phyloP scores from a whole-genome alignment of 768 basidiomycete genomes.

The Fibroporia radiculosa region DNA sequence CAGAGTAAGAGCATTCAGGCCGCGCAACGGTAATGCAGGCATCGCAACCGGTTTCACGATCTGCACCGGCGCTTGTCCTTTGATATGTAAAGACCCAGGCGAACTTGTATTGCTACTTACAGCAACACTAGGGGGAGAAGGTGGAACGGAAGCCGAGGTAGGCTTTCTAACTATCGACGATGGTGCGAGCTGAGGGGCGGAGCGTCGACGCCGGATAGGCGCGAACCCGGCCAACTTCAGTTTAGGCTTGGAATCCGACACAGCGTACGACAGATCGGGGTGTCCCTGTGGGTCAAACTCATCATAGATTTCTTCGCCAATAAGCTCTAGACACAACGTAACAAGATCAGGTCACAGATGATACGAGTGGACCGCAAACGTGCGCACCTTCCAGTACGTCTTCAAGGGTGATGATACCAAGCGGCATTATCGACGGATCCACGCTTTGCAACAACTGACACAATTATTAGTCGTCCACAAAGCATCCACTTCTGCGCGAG shows the following conservation, averaged over 20 bases:
- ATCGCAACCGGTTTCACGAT: conserved; percentile 16
- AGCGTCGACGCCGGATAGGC: conserved; percentile 2
- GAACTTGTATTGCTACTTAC: not conserved
- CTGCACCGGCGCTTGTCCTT: conserved; percentile 5
- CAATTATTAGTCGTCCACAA: not conserved
- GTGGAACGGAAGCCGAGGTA: not conserved
- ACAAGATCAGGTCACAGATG: not conserved
- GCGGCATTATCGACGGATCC: conserved; percentile 75
- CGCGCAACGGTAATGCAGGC: conserved; percentile 11
- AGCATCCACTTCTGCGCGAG: not conserved
- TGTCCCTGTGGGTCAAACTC: conserved; percentile 77
- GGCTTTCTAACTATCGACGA: not conserved
- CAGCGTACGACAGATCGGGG: conserved; percentile 20
- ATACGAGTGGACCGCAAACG: no score
- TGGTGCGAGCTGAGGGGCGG: conserved; percentile 14
- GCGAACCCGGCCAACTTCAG: not conserved
- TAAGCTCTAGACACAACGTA: conserved; percentile 63
- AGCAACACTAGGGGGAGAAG: not conserved
- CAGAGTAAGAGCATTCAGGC: conserved; percentile 15
- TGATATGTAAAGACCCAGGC: not conserved
- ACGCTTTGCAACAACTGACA: conserved; percentile 70
- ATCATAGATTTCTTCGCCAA: conserved; percentile 90
- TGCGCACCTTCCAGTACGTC: conserved; percentile 79
- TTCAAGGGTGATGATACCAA: conserved; percentile 90
- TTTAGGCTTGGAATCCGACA: conserved; percentile 8